Percentiles rank a stretch among this genome's conserved stretches.
Conservation (phyloP, 352 stramenopile genomes). For the Phytophthora capsici region DNA sequence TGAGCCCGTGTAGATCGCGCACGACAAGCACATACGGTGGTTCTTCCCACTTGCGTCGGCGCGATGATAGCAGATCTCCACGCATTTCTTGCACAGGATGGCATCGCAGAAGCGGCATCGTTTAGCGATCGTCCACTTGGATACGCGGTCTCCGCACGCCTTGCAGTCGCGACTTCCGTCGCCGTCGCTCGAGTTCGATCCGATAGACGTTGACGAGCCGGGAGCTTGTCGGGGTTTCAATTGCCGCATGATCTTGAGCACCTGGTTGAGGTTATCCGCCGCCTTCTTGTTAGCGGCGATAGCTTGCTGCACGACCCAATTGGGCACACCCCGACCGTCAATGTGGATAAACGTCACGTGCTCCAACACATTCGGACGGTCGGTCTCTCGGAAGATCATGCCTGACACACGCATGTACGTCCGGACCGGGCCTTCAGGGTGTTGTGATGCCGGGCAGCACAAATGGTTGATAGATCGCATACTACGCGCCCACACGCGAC, state of each 20-base stretch:
- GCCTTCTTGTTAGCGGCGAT: constrained; percentile 57
- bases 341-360: constrained; percentile 64
- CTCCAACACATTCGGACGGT: constrained; percentile 58
- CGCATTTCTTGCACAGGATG: constrained; percentile 69
- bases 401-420: constrained; percentile 62
- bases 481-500: constrained; percentile 69
- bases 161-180: constrained; percentile 48
- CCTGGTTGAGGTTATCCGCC: constrained; percentile 58
- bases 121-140: constrained; percentile 69
- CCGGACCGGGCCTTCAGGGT: constrained; percentile 59
- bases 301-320: constrained; percentile 57
- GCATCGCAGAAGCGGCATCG: constrained; percentile 68
- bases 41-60: constrained; percentile 45
- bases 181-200: constrained; percentile 14
- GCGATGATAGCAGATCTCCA: constrained; percentile 57
- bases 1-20: constrained; percentile 39
- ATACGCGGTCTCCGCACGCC: constrained; percentile 59
- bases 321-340: constrained; percentile 49
- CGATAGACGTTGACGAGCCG: constrained; percentile 16
- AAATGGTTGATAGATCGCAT: constrained; percentile 73
- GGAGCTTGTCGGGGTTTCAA: constrained; percentile 26
- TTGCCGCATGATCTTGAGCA: constrained; percentile 70
- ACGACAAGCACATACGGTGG: constrained; percentile 67
- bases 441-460: constrained; percentile 62
- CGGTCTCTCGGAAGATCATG: constrained; percentile 68